Conservation (phyloP, 768 basidiomycete species). For the Mycena pura region DNA sequence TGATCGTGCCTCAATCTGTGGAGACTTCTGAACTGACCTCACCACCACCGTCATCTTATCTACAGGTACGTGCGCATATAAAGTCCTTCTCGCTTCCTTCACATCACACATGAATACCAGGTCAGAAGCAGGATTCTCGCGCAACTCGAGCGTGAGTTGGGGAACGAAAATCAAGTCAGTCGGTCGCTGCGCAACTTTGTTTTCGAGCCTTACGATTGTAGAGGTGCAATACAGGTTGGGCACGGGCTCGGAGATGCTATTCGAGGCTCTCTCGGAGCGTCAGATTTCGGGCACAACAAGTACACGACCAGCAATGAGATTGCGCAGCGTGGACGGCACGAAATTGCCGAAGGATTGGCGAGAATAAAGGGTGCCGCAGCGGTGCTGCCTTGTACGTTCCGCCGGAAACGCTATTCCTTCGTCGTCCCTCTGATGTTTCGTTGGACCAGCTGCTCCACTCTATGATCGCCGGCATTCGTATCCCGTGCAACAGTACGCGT, state of each 20-base stretch:
- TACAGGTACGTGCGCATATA: neutral
- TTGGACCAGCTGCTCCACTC: constrained; percentile 18
- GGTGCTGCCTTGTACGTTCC: constrained; percentile 14
- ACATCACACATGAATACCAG: constrained; percentile 2
- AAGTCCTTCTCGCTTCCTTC: neutral
- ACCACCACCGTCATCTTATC: constrained; percentile 4
- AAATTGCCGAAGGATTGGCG: constrained; percentile 23
- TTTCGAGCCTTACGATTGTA: neutral
- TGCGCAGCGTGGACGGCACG: constrained; percentile 21
- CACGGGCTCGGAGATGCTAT: constrained; percentile 23
- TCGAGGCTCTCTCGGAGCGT: constrained; percentile 21
- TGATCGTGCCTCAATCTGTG: constrained; percentile 6
- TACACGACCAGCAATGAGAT: constrained; percentile 23
- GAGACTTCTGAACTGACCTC: constrained; percentile 14
- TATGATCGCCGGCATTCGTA: constrained; percentile 24
- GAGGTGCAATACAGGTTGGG: constrained; percentile 24
- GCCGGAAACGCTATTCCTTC: too few species aligned
- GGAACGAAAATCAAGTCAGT: constrained; percentile 19
- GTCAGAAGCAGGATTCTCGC: neutral
- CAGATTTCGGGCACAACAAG: constrained; percentile 5
- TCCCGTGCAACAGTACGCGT: constrained; percentile 19
- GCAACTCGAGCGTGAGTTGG: constrained; percentile 20
- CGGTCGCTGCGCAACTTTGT: neutral
- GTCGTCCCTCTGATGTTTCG: neutral
- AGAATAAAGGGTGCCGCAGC: constrained; percentile 17